Percentiles rank a stretch among this genome's conserved stretches.
These are phyloP conservation scores for Priceomyces haplophilus DNA, from an alignment of 805 yeast species.

Conservation along the genomic window DNA sequence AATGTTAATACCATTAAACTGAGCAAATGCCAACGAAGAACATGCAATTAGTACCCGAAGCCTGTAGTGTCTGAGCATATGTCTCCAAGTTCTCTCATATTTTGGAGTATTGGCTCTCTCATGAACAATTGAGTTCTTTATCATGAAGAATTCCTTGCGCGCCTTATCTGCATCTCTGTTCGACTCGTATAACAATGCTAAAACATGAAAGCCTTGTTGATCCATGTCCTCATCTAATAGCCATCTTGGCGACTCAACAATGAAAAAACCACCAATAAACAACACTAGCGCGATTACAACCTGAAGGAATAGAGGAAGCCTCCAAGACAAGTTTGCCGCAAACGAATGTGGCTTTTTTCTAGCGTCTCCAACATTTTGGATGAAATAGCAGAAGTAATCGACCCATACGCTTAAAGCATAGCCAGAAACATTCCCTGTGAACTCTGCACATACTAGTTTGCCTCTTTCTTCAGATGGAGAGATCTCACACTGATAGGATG, in stretches of 20 bases:
- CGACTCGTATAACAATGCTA: conserved; percentile 25
- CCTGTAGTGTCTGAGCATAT: conserved; percentile 38
- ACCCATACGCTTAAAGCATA: conserved; percentile 85
- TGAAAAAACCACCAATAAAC: conserved; percentile 68
- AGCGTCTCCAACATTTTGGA: conserved; percentile 50
- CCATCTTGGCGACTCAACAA: conserved; percentile 92
- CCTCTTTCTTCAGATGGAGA: conserved; percentile 88
- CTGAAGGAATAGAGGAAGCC: conserved; percentile 74
- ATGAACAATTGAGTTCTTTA: conserved; percentile 42
- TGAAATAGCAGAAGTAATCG: conserved; percentile 69
- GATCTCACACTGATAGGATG: conserved; percentile 84
- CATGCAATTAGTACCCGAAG: conserved; percentile 37
- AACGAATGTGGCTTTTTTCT: conserved; percentile 32
- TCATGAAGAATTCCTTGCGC: conserved; percentile 42
- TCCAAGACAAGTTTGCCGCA: conserved; percentile 57
- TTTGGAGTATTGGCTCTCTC: conserved; percentile 39
- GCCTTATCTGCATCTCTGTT: conserved; percentile 32
- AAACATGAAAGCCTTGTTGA: conserved; percentile 45
- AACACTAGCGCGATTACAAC: conserved; percentile 68
- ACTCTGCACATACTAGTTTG: conserved; percentile 79
- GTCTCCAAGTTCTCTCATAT: conserved; percentile 39
- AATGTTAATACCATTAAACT: conserved; percentile 54
- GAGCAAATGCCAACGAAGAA: conserved; percentile 44
- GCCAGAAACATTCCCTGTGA: conserved; percentile 81
- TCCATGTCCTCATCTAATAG: conserved; percentile 76